Percentiles rank a stretch among this genome's conserved stretches.
These are phyloP conservation scores for Udeniomyces megalosporus DNA, from an alignment of 768 basidiomycete species.

Conservation along the genomic window DNA sequence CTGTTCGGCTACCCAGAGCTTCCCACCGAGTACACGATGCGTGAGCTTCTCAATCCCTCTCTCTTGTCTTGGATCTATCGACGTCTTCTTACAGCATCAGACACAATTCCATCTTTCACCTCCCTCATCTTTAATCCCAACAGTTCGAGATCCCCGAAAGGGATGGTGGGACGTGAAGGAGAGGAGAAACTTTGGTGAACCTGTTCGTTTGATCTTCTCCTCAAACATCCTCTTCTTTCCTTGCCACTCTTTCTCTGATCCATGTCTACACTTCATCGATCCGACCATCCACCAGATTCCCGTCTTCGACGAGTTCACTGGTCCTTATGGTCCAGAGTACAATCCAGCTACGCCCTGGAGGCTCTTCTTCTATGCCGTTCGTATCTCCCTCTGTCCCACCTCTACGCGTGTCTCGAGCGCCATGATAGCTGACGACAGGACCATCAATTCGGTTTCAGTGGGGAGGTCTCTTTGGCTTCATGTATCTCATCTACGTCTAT, in stretches of 20 bases:
- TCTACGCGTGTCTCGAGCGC: too few species aligned
- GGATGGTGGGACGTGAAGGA: conserved; percentile 11
- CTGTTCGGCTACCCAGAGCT: conserved; percentile 14
- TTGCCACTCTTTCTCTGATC: background rate
- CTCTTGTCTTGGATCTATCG: background rate
- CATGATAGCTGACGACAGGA: too few species aligned
- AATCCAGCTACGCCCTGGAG: background rate
- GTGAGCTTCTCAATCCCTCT: background rate
- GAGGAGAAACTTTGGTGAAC: conserved; percentile 12
- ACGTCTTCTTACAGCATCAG: background rate
- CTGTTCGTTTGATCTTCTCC: background rate
- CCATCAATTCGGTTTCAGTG: too few species aligned
- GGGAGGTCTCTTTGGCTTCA: background rate
- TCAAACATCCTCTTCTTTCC: background rate
- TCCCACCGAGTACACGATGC: conserved; percentile 1
- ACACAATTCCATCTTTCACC: too few species aligned
- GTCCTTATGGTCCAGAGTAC: too few species aligned
- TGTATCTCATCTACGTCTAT: background rate
- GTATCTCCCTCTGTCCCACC: background rate
- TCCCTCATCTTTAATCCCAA: background rate
- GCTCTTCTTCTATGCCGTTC: background rate
- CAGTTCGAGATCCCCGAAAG: conserved; percentile 1
- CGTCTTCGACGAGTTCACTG: background rate
- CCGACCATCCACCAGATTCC: background rate
- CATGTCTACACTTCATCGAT: background rate